These are phyloP conservation scores for Diatrype stigma DNA, from an alignment of 2,329 filamentous ascomycete genomes.

Conservation along the genomic window DNA sequence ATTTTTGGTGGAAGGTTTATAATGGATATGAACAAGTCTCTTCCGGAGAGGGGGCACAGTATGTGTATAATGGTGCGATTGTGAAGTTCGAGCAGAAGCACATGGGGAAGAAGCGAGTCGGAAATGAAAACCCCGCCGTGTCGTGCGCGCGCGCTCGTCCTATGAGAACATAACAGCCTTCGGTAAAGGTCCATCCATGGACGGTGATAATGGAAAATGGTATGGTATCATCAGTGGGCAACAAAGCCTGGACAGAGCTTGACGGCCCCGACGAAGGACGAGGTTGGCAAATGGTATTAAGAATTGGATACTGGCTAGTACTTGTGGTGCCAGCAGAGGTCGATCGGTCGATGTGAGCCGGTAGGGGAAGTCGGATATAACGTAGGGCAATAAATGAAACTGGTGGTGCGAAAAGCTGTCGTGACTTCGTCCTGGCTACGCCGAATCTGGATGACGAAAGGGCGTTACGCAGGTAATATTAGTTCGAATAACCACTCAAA, in stretches of 20 bases:
- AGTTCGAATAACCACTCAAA: slow-evolving; percentile 27
- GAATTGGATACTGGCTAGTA: slow-evolving; percentile 7
- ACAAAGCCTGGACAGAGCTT: neutral
- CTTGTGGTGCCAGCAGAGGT: too few relatives aligned
- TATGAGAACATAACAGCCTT: neutral
- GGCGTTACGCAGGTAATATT: slow-evolving; percentile 36
- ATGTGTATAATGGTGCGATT: neutral
- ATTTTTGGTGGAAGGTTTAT: neutral
- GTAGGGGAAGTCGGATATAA: slow-evolving; percentile 24
- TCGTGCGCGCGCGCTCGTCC: neutral
- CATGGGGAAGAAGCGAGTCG: neutral
- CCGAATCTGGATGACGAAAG: slow-evolving; percentile 37
- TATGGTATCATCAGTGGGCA: neutral
- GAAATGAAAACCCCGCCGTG: neutral
- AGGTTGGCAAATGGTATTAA: slow-evolving; percentile 13
- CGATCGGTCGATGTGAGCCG: slow-evolving; percentile 17
- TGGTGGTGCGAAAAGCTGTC: slow-evolving; percentile 35
- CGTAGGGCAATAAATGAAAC: slow-evolving; percentile 24
- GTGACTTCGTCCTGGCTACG: slow-evolving; percentile 46
- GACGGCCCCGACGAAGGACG: neutral
- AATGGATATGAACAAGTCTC: neutral
- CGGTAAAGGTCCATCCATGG: neutral
- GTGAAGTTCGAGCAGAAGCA: neutral
- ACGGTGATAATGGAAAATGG: neutral
- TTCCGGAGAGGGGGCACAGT: neutral